Evolutionary conservation across 2,329 filamentous ascomycete genomes (phyloP), one percentile per base, ranked within the genome.

Genomic region (Elsinoe perseae): DNA sequence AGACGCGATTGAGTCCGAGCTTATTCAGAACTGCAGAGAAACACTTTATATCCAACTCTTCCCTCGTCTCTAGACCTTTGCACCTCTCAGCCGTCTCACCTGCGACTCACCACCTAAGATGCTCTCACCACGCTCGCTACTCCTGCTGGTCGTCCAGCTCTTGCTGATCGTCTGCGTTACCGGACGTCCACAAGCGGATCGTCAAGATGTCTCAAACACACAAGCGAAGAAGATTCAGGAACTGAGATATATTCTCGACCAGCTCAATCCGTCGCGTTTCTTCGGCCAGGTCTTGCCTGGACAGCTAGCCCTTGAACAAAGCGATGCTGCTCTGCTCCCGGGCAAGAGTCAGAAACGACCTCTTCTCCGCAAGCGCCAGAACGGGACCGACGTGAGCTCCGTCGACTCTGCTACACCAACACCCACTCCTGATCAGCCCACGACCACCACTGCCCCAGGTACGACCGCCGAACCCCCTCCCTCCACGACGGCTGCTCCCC

Each of bases 91-190:
- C 43, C 27, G 18, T 20, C 18, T 27, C 7, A 21, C n/a, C 27
- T 53, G 32, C 12, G 21, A 28, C 55, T 38, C 28, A 57, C 57
- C 27, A 48, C 43, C 25, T 53, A 52, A 55, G 30, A 77, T 77
- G 74, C 67, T 66, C 52, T 70, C 69, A 25, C 59, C 72, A 50
- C 70, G 69, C 54, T 69, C 71, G 55, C 63, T 75, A 30, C 59
- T 74, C 30, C 57, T 69, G 6, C 55, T 57, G 52, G 54, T 38
- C 25, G 53, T 21, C 20, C 53, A 56, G 20, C 42, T 56, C 18
- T 32, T 48, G 14, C 53, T 56, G 21, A 20, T 56, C 18, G 28
- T 25, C 20, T 36, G 28, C 40, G 53, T 56, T 6, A 10, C 42
- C 27, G 53, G 25, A 25, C 38, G 42, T 7, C 40, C 53, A 30